phyloP scores from a whole-genome alignment of 495 filamentous ascomycete species.

The Aspergillus sparsus region DNA sequence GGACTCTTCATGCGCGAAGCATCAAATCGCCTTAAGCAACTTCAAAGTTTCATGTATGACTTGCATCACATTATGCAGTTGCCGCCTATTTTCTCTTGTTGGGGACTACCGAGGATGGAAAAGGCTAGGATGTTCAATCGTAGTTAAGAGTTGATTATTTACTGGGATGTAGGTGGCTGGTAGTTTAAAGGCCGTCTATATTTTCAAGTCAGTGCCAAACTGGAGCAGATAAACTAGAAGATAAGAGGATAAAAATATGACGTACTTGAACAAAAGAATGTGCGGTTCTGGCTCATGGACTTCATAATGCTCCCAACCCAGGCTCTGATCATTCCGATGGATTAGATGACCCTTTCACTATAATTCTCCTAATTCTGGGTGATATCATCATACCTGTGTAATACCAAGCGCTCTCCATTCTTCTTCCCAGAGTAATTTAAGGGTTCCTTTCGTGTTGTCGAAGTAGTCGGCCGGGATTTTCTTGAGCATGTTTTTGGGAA shows the following conservation, averaged over 20 bases:
- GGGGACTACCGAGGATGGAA: not conserved
- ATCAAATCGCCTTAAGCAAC: constrained; percentile 23
- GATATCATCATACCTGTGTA: constrained; percentile 67
- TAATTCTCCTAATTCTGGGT: constrained; percentile 24
- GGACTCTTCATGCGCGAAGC: constrained; percentile 33
- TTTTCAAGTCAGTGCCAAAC: constrained; percentile 17
- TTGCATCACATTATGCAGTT: constrained; percentile 4
- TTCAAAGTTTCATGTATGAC: constrained; percentile 14
- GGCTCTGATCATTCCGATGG: constrained; percentile 58
- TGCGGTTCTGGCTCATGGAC: constrained; percentile 98
- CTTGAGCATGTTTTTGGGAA: constrained; percentile 97
- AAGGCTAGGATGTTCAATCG: constrained; percentile 2
- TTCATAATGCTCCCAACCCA: constrained; percentile 99
- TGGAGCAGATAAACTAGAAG: no score
- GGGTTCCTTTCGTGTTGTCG: constrained; percentile 81
- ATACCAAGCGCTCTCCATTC: constrained; percentile 97
- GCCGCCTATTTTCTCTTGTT: not conserved
- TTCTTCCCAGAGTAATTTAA: constrained; percentile 97
- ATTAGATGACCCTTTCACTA: constrained; percentile 15
- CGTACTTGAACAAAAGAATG: constrained; percentile 97
- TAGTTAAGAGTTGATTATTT: constrained; percentile 15
- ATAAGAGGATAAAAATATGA: constrained; percentile 1
- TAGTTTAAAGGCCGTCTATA: constrained; percentile 82
- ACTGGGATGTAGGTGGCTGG: constrained; percentile 63
- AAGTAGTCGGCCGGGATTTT: constrained; percentile 95